Conservation (phyloP, 2,329 filamentous ascomycete genomes). For the Penicillium crustosum region DNA sequence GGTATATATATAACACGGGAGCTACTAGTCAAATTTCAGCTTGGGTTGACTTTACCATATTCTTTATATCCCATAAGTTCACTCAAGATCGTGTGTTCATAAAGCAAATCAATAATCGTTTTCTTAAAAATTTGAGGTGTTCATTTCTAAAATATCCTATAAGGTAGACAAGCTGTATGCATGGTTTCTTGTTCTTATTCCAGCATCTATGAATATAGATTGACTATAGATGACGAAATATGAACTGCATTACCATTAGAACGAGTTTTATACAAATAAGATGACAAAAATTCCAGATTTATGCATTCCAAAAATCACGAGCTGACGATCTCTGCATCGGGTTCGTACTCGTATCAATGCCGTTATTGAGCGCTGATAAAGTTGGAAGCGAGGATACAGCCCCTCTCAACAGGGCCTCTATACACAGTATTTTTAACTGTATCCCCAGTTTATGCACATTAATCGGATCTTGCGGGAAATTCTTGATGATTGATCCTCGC, state of each 20-base stretch:
- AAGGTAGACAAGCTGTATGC: not conserved
- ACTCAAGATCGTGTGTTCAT: not conserved
- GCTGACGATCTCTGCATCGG: not conserved
- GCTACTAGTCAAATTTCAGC: not conserved
- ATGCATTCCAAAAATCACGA: not conserved
- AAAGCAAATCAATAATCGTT: not conserved
- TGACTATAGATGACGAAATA: not conserved
- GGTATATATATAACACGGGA: not conserved
- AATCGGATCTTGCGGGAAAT: not conserved
- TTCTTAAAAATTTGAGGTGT: not conserved
- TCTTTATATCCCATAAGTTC: not conserved
- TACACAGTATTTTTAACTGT: not conserved
- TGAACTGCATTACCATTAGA: not conserved
- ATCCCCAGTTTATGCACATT: constrained; percentile 20
- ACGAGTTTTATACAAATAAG: not conserved
- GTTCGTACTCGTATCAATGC: constrained; percentile 4
- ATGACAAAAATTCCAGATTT: not conserved
- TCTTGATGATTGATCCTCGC: not conserved
- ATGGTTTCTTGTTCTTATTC: not conserved
- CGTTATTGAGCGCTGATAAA: not conserved
- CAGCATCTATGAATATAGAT: not conserved
- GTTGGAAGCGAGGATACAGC: not conserved
- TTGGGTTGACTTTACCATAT: not conserved
- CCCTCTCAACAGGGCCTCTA: not conserved
- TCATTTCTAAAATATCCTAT: not conserved